A percentile compares a stretch with the other conserved stretches of the same genome.
phyloP scores from a whole-genome alignment of 495 filamentous ascomycete genomes.

The Hyaloscypha variabilis region DNA sequence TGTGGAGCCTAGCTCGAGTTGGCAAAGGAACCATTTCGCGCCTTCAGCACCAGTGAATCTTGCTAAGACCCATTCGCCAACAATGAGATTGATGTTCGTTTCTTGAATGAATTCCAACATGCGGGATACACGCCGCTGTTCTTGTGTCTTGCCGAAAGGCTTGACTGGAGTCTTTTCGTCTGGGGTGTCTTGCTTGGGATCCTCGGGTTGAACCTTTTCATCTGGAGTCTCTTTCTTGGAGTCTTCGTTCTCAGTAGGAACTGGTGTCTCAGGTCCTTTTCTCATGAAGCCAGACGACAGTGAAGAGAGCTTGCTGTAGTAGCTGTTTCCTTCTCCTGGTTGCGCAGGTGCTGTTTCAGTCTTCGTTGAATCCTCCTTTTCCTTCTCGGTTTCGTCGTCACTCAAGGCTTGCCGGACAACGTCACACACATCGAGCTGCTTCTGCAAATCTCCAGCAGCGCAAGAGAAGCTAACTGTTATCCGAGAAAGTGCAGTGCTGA shows the following conservation, averaged over 20 bases:
- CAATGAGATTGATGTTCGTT: constrained; percentile 38
- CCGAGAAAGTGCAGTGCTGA: constrained; percentile 40
- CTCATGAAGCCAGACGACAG: constrained; percentile 8
- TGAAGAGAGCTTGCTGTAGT: constrained; percentile 13
- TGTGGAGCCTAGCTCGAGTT: constrained; percentile 42
- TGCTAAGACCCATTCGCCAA: constrained; percentile 52
- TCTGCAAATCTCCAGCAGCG: constrained; percentile 35
- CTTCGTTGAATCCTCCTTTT: constrained; percentile 4
- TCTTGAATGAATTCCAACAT: constrained; percentile 49
- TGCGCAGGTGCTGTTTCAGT: not conserved
- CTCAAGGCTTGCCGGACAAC: constrained; percentile 35
- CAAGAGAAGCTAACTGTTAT: constrained; percentile 42
- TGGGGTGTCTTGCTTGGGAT: too few species aligned
- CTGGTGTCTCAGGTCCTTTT: constrained; percentile 1
- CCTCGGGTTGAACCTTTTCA: not conserved
- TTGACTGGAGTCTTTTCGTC: constrained; percentile 4
- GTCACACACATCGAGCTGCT: constrained; percentile 41
- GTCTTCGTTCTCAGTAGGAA: constrained; percentile 7
- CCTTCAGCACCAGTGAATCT: constrained; percentile 43
- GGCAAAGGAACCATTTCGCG: constrained; percentile 51
- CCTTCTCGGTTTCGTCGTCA: constrained; percentile 23
- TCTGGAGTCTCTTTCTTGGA: not conserved
- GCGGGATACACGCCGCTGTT: constrained; percentile 36
- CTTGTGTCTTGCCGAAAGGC: constrained; percentile 28
- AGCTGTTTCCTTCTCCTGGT: constrained; percentile 10